These are phyloP conservation scores for Mortierella sp. DNA, from an alignment of 371 early-diverging fungal species.

Conservation along the genomic window DNA sequence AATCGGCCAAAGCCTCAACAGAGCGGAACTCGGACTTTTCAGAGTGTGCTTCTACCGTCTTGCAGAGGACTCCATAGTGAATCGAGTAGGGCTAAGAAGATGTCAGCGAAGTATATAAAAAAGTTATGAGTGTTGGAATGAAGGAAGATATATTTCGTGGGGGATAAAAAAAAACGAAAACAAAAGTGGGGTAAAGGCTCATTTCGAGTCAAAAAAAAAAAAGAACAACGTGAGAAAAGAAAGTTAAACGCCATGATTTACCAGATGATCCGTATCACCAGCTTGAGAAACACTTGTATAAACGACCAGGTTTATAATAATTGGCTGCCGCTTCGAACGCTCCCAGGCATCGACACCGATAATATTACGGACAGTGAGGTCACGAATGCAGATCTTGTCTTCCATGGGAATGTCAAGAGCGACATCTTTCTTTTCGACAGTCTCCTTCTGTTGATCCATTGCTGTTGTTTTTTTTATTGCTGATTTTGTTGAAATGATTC, in stretches of 20 bases:
- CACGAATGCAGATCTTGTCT: conserved; percentile 87
- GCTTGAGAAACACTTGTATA: conserved; percentile 82
- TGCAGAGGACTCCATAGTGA: conserved; percentile 87
- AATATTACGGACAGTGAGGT: conserved; percentile 86
- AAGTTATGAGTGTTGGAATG: not conserved
- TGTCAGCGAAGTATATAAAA: not conserved
- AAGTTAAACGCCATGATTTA: conserved; percentile 18
- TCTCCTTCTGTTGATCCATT: conserved; percentile 32
- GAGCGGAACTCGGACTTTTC: conserved; percentile 80
- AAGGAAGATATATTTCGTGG: no score
- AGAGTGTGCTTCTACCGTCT: conserved; percentile 80
- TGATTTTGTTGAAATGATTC: no score
- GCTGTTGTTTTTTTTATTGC: not conserved
- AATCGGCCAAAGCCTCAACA: conserved; percentile 80
- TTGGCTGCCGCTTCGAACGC: conserved; percentile 86
- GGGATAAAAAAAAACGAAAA: not conserved
- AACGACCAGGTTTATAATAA: conserved; percentile 81
- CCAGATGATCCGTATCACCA: conserved; percentile 81
- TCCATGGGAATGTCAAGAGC: conserved; percentile 38
- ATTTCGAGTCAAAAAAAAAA: not conserved
- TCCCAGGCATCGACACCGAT: conserved; percentile 97
- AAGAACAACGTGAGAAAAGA: not conserved
- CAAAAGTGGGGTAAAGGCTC: not conserved
- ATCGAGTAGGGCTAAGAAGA: conserved; percentile 76
- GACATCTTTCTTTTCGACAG: conserved; percentile 1